Conservation (phyloP, 805 yeast species). For the Saccharomycopsis sp. region DNA sequence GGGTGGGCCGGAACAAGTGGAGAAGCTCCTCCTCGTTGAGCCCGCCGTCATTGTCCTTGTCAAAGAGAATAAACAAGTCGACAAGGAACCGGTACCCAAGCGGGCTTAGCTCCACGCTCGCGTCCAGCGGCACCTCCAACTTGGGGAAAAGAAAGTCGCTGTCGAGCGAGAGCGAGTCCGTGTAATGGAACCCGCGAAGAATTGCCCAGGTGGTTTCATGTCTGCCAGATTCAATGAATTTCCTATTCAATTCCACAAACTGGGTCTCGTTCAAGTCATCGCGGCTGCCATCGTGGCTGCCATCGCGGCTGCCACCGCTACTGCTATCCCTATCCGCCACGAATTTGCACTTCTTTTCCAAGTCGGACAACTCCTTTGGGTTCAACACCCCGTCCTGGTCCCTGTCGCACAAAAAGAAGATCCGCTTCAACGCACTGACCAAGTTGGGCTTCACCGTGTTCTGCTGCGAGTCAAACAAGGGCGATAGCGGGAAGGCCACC, state of each 20-base stretch:
- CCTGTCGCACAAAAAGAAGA: slow-evolving; percentile 76
- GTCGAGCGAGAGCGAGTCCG: slow-evolving; percentile 79
- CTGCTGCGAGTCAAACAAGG: slow-evolving; percentile 86
- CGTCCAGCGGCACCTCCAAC: slow-evolving; percentile 59
- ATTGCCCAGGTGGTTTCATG: slow-evolving; percentile 98
- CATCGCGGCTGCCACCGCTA: slow-evolving; percentile 37
- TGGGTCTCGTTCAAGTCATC: slow-evolving; percentile 66
- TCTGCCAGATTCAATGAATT: slow-evolving; percentile 84
- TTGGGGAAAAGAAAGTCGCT: slow-evolving; percentile 75
- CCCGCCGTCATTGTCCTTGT: slow-evolving; percentile 96
- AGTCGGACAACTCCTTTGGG: slow-evolving; percentile 55
- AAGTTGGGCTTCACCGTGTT: slow-evolving; percentile 75
- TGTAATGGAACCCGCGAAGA: slow-evolving; percentile 76
- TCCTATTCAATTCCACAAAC: slow-evolving; percentile 64
- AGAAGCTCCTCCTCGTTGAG: slow-evolving; percentile 63
- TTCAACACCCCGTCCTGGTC: slow-evolving; percentile 83
- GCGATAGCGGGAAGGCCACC: slow-evolving; percentile 86
- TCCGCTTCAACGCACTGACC: slow-evolving; percentile 62
- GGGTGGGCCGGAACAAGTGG: slow-evolving; percentile 75
- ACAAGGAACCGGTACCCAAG: slow-evolving; percentile 87
- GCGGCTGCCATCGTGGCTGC: slow-evolving; percentile 29
- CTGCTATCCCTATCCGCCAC: too few relatives aligned
- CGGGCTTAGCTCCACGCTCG: slow-evolving; percentile 89
- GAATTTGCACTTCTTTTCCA: slow-evolving; percentile 76
- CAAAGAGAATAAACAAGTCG: slow-evolving; percentile 79